phyloP scores from a whole-genome alignment of 495 filamentous ascomycete genomes.

The Penicillium bialowiezense region DNA sequence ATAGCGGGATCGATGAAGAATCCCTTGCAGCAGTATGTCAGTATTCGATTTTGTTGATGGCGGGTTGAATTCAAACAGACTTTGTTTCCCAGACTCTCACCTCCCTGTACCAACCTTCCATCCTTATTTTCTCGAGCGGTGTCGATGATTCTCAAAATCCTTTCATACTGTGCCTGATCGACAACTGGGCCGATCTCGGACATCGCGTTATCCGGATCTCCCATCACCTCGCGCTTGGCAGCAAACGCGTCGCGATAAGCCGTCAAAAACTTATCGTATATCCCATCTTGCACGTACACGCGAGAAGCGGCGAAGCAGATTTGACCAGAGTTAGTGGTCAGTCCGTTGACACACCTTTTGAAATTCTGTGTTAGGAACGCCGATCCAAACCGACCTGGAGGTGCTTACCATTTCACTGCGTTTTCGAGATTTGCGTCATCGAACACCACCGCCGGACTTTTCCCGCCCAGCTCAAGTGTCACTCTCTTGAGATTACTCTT shows the following conservation, averaged over 20 bases:
- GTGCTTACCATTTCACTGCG: conserved; percentile 3
- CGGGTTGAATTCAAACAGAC: too few species aligned
- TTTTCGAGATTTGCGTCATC: conserved; percentile 23
- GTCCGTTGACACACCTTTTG: conserved; percentile 1
- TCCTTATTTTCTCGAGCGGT: not conserved
- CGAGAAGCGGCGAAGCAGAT: not conserved
- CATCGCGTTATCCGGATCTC: conserved; percentile 67
- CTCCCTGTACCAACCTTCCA: too few species aligned
- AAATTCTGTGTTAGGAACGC: too few species aligned
- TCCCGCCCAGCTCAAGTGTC: conserved; percentile 37
- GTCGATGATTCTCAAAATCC: conserved; percentile 84
- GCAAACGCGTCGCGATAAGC: not conserved
- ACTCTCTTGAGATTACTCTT: conserved; percentile 44
- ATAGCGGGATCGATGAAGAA: conserved; percentile 59
- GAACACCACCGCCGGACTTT: conserved; percentile 33
- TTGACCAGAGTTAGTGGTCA: conserved; percentile 10
- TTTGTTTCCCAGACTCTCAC: too few species aligned
- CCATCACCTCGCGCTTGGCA: not conserved
- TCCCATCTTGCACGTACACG: not conserved
- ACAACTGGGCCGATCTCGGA: conserved; percentile 90
- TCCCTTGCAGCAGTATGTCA: too few species aligned
- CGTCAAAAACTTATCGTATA: not conserved
- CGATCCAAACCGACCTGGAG: too few species aligned
- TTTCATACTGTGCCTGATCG: conserved; percentile 77
- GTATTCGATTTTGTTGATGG: too few species aligned